Evolutionary conservation across 257 asterid genomes (phyloP).

Genomic region (Salvia hispanica): DNA sequence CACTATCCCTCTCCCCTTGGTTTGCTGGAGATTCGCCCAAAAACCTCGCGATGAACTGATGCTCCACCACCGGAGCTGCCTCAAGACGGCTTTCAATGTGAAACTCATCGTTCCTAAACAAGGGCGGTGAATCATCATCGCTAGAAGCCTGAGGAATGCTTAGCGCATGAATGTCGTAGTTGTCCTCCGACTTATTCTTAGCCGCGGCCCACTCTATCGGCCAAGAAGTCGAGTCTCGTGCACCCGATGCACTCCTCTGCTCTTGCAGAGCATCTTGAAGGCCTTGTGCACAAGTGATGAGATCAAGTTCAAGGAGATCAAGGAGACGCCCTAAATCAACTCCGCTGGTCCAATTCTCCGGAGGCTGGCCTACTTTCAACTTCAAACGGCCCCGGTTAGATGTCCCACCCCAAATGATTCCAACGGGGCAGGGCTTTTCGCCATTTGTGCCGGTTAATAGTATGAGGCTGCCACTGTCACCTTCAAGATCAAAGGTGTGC

Average conservation of each 20-base stretch:
- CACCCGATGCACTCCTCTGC: constrained; percentile 60
- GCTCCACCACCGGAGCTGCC: constrained; percentile 63
- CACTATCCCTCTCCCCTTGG: constrained; percentile 41
- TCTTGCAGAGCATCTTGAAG: constrained; percentile 78
- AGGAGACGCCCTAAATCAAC: constrained; percentile 98
- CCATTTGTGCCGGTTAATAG: constrained; percentile 59
- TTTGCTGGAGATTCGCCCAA: constrained; percentile 48
- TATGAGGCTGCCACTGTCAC: constrained; percentile 98
- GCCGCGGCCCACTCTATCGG: constrained; percentile 41
- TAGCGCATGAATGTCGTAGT: constrained; percentile 46
- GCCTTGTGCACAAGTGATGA: constrained; percentile 60
- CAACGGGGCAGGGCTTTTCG: constrained; percentile 78
- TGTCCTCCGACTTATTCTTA: constrained; percentile 46
- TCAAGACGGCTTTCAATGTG: constrained; percentile 52
- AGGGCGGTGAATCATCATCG: constrained; percentile 46
- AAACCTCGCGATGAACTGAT: constrained; percentile 73
- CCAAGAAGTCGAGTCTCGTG: constrained; percentile 64
- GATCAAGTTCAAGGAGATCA: constrained; percentile 92
- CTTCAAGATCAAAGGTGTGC: constrained; percentile 95
- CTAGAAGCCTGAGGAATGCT: constrained; percentile 52
- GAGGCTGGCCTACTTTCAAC: constrained; percentile 82
- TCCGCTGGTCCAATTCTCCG: constrained; percentile 98
- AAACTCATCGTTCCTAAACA: constrained; percentile 46
- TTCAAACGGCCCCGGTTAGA: constrained; percentile 93
- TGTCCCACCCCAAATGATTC: constrained; percentile 98